Evolutionary conservation across 1,284 basidiomycete genomes (phyloP).

Genomic region (Fomitopsis pinicola): DNA sequence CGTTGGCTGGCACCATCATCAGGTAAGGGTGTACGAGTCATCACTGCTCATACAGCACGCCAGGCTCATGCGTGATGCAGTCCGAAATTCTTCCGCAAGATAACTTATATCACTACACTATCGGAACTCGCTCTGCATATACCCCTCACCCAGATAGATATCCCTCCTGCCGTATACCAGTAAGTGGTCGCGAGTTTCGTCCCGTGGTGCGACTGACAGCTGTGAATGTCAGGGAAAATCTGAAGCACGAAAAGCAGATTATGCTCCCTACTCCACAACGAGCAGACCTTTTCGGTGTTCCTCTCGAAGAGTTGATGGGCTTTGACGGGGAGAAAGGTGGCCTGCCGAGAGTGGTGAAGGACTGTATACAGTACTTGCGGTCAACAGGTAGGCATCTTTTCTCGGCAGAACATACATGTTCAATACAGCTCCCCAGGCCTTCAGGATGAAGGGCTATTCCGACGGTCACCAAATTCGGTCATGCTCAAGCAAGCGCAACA

Average conservation of each 20-base stretch:
- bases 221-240: conserved; percentile 53
- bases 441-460: conserved; percentile 75
- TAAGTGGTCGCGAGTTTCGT: conserved; percentile 22
- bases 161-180: conserved; percentile 79
- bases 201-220: background rate
- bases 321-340: conserved; percentile 75
- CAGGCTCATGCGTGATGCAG: conserved; percentile 30
- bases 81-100: conserved; percentile 85
- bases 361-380: conserved; percentile 69
- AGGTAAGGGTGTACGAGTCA: conserved; percentile 39
- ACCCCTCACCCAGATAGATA: conserved; percentile 81
- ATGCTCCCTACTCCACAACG: conserved; percentile 53
- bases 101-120: conserved; percentile 66
- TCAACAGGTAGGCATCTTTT: conserved; percentile 40
- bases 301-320: conserved; percentile 79
- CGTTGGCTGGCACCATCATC: conserved; percentile 80
- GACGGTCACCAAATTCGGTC: conserved; percentile 69
- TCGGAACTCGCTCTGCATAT: conserved; percentile 71
- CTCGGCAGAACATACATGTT: background rate
- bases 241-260: conserved; percentile 66
- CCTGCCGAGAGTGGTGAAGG: conserved; percentile 73
- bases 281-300: conserved; percentile 71
- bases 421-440: conserved; percentile 40
- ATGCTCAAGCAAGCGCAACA: conserved; percentile 71
- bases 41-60: background rate